Evolutionary conservation across 192 early-diverging fungal genomes (phyloP).

Genomic region (Physocladia obscura): DNA sequence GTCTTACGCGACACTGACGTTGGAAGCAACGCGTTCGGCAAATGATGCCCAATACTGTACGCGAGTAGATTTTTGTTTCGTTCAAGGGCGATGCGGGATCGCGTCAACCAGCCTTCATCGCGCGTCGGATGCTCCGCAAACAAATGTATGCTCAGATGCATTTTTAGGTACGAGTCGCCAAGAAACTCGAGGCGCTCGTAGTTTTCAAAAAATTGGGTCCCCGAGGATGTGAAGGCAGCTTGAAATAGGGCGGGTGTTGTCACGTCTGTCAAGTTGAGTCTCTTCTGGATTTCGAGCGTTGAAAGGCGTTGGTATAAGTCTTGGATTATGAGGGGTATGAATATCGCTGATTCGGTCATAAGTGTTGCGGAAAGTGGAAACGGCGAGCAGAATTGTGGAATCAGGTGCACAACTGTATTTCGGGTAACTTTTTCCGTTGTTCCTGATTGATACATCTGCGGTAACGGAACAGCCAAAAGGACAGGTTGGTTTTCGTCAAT

Average conservation of each 20-base stretch:
- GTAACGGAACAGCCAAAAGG: conserved; percentile 33
- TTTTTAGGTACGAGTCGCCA: conserved; percentile 88
- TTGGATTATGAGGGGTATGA: conserved; percentile 38
- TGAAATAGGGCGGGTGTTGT: conserved; percentile 23
- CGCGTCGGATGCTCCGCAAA: conserved; percentile 68
- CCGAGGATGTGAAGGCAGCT: conserved; percentile 72
- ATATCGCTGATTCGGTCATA: conserved; percentile 16
- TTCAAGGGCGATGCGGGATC: conserved; percentile 12
- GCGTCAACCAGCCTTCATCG: conserved; percentile 22
- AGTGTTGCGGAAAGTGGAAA: conserved; percentile 33
- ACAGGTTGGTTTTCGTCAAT: conserved; percentile 37
- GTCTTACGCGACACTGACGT: conserved; percentile 26
- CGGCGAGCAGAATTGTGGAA: conserved; percentile 43
- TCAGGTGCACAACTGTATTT: conserved; percentile 15
- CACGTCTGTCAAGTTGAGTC: conserved; percentile 12
- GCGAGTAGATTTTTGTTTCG: conserved; percentile 28
- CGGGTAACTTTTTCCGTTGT: not conserved
- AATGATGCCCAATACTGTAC: conserved; percentile 47
- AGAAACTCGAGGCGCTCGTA: conserved; percentile 89
- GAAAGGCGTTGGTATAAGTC: conserved; percentile 35
- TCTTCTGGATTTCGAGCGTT: conserved; percentile 32
- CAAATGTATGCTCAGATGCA: conserved; percentile 67
- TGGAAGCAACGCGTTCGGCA: not conserved
- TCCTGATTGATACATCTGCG: conserved; percentile 33
- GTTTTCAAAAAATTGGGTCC: conserved; percentile 63